phyloP scores from a whole-genome alignment of 1,284 basidiomycete species.

The Apiotrichum domesticum region DNA sequence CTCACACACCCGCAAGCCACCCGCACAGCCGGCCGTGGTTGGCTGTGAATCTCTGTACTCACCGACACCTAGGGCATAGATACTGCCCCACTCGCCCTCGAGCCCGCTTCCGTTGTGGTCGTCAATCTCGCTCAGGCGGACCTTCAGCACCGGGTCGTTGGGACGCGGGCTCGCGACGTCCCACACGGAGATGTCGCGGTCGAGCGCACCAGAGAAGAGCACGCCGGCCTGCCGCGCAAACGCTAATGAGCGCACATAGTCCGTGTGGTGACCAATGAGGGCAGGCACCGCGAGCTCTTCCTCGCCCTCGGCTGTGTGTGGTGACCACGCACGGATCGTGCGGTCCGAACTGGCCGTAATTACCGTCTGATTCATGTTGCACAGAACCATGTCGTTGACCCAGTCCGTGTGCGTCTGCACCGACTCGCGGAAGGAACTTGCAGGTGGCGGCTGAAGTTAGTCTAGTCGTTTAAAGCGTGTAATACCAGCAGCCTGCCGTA shows the following conservation, averaged over 20 bases:
- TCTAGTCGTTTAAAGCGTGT: no score
- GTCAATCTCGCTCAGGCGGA: constrained; percentile 36
- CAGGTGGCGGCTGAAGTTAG: constrained; percentile 20
- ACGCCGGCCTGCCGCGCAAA: constrained; percentile 72
- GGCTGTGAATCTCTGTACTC: constrained; percentile 11
- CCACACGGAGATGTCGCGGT: constrained; percentile 90
- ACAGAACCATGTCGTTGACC: constrained; percentile 91
- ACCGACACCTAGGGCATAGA: constrained; percentile 67
- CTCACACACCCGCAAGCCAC: no score
- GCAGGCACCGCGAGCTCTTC: constrained; percentile 51
- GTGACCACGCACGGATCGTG: constrained; percentile 88
- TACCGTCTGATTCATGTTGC: constrained; percentile 89
- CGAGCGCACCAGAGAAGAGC: constrained; percentile 91
- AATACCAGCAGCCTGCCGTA: no score
- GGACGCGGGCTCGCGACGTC: constrained; percentile 58
- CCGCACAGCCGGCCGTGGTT: no score
- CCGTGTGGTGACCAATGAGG: constrained; percentile 76
- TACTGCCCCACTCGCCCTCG: constrained; percentile 58
- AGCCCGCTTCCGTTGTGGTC: constrained; percentile 35
- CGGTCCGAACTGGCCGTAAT: constrained; percentile 94
- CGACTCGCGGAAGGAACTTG: constrained; percentile 64
- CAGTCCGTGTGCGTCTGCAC: constrained; percentile 86
- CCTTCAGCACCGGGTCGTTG: constrained; percentile 38
- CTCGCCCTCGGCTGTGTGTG: constrained; percentile 59
- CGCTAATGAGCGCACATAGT: constrained; percentile 85